Percentiles rank a stretch among this genome's conserved stretches.
Conservation (phyloP, 1,139 yeast species). For the Pichia sp. region DNA sequence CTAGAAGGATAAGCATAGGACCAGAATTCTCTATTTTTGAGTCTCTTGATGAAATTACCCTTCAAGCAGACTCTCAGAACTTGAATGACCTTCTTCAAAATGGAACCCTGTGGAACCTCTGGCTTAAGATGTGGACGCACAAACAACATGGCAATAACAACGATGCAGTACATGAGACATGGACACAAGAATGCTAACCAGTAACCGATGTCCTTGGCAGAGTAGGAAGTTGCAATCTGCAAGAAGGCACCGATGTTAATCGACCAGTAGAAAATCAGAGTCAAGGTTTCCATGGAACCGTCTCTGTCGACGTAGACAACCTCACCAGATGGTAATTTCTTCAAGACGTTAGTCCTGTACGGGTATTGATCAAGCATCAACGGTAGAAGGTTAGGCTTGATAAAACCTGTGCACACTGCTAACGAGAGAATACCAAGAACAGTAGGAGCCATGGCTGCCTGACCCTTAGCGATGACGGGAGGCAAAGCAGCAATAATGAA, state of each 20-base stretch:
- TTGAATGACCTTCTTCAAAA: constrained; percentile 42
- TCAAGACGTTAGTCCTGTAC: constrained; percentile 55
- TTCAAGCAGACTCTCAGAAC: constrained; percentile 41
- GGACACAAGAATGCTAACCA: constrained; percentile 75
- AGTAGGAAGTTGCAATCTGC: constrained; percentile 58
- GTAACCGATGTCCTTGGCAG: constrained; percentile 62
- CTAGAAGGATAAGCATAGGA: constrained; percentile 52
- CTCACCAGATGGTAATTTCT: constrained; percentile 59
- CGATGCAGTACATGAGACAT: constrained; percentile 40
- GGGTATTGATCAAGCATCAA: constrained; percentile 47
- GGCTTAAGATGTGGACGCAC: constrained; percentile 32
- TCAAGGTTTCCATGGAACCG: constrained; percentile 65
- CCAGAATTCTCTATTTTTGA: constrained; percentile 45
- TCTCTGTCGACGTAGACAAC: constrained; percentile 69
- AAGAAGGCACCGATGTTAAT: constrained; percentile 78
- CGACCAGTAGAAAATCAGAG: constrained; percentile 73
- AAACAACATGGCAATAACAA: constrained; percentile 19
- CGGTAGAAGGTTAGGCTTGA: constrained; percentile 49
- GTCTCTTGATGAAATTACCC: constrained; percentile 42
- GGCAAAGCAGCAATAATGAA: constrained; percentile 44
- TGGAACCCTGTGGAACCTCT: constrained; percentile 45
- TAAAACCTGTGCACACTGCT: constrained; percentile 46
- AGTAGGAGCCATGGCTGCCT: constrained; percentile 39
- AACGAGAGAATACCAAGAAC: constrained; percentile 38
- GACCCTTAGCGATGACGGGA: constrained; percentile 37